Conservation (phyloP, 139 green algal genomes). For the Chlorella sorokiniana region DNA sequence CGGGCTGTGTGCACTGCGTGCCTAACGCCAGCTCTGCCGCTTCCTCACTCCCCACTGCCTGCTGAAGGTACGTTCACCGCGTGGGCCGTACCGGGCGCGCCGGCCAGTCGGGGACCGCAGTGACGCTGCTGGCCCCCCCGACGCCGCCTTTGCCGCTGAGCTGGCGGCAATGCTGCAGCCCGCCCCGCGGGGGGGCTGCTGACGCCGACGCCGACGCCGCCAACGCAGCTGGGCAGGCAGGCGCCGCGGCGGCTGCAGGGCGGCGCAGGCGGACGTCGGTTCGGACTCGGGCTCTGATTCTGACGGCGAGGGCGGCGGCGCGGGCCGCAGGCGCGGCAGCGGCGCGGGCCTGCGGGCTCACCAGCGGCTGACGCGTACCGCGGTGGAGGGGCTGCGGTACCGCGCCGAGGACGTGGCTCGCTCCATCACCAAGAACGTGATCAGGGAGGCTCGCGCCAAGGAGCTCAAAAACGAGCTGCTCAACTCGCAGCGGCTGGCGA, state of each 20-base stretch:
- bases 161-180: slow-evolving; percentile 30
- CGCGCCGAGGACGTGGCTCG: slow-evolving; percentile 82
- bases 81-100: slow-evolving; percentile 91
- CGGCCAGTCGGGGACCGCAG: slow-evolving; percentile 66
- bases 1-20: too few species aligned
- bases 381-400: slow-evolving; percentile 77
- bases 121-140: slow-evolving; percentile 62
- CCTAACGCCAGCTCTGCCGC: not conserved
- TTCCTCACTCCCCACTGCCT: not conserved
- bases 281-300: not conserved
- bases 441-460: slow-evolving; percentile 81
- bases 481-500: slow-evolving; percentile 79
- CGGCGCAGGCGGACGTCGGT: not conserved
- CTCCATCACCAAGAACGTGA: slow-evolving; percentile 71
- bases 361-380: slow-evolving; percentile 49
- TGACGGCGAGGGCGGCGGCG: not conserved
- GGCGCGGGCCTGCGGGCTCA: slow-evolving; percentile 56
- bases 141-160: slow-evolving; percentile 25
- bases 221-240: slow-evolving; percentile 58
- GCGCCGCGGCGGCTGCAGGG: slow-evolving; percentile 62
- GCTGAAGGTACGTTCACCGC: slow-evolving; percentile 82
- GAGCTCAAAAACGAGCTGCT: slow-evolving; percentile 92
- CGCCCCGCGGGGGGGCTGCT: not conserved
- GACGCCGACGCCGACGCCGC: slow-evolving; percentile 3
- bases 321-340: not conserved